These are phyloP conservation scores for Mycena galericulata DNA, from an alignment of 768 basidiomycete genomes.

Conservation along the genomic window DNA sequence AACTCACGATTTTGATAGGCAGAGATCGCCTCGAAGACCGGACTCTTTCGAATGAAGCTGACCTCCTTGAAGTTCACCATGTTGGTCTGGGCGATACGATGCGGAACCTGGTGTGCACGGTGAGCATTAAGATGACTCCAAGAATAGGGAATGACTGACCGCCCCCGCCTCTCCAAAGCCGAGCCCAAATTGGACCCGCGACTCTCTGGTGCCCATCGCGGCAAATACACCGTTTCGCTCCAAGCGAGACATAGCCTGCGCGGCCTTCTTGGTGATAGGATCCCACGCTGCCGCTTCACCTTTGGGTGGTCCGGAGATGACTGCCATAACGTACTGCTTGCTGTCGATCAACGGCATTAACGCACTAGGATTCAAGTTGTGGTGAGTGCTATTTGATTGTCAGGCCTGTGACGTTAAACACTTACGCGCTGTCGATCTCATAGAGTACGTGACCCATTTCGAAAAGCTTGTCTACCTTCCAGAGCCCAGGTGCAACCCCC, in stretches of 20 bases:
- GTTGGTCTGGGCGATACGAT: no score
- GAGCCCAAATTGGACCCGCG: neutral
- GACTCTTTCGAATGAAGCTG: neutral
- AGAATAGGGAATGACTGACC: neutral
- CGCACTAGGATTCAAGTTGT: no score
- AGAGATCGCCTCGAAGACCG: neutral
- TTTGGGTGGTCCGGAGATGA: no score
- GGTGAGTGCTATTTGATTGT: no score
- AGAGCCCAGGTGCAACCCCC: no score
- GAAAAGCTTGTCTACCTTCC: no score
- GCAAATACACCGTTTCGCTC: neutral
- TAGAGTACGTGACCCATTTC: no score
- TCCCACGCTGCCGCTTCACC: neutral
- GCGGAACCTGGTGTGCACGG: neutral
- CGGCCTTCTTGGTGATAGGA: no score
- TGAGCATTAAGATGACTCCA: neutral
- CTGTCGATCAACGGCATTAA: no score
- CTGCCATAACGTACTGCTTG: no score
- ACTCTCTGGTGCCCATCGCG: neutral
- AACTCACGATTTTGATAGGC: constrained; percentile 7
- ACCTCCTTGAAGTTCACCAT: neutral
- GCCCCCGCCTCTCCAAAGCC: neutral
- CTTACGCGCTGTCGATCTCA: no score
- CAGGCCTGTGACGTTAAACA: no score
- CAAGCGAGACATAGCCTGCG: neutral